Base-by-base conservation (phyloP, 305 asterid species). In the Withania somnifera region DNA sequence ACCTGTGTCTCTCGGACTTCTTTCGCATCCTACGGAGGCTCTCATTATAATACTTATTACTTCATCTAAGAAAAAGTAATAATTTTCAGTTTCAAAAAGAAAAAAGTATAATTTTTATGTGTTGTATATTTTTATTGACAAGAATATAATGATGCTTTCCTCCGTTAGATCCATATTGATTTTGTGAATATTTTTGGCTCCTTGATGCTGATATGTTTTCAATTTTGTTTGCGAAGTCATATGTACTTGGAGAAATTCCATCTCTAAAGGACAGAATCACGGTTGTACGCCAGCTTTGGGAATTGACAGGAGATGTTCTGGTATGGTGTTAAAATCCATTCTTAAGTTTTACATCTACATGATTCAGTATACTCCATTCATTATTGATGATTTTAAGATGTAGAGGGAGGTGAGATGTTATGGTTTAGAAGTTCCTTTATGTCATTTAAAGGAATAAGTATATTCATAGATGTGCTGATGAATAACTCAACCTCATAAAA, bases 181-280 rank as follows among this genome's bases (percentile, higher is more conserved):
- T 45, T 24, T 47, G 79, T 73, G 36, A 47, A 73, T 0, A 0
- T 47, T 7, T 73, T 45, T 73, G 57, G 60, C 3, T 3, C 8
- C 38, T 26, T 10, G 26, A 4, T 24, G 79, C 61, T 73, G 79
- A 73, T 73, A 6, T 7, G 79, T 73, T 47, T 73, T 47, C 24
- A 42, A 80, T 6, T 80, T 61, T 54, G 7, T 80, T 88, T 69
- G 77, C 81, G 86, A 87, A 95, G 99, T 95, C 99, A 20, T 93
- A 95, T 52, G 99, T 95, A 86, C 97, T 94, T 63, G 98, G 99
- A 38, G 98, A 95, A 90, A 88, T 95, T 87, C 98, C 99, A 66
- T 95, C 99, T 40, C 67, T 92, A 26, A 86, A 90, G 88, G 99
- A 93, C 91, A 91, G 97, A 88, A 94, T 94, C 83, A 90, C 97